These are phyloP conservation scores for Lyophyllum atratum DNA, from an alignment of 768 basidiomycete genomes.

Conservation along the genomic window DNA sequence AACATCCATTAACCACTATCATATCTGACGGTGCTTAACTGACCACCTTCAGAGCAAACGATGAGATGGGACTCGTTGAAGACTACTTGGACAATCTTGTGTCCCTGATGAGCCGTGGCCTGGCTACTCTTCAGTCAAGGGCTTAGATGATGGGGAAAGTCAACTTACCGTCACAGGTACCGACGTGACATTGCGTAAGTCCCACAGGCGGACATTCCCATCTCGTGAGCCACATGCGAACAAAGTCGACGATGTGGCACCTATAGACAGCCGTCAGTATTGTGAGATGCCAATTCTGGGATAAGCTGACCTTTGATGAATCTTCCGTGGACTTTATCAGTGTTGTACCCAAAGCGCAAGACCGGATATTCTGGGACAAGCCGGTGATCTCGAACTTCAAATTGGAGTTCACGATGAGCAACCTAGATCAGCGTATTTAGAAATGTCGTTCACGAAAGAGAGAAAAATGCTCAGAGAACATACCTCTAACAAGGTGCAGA, in stretches of 20 bases:
- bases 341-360: conserved; percentile 45
- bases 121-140: conserved; percentile 12
- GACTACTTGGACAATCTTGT: conserved; percentile 40
- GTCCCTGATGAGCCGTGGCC: conserved; percentile 34
- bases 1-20: background rate
- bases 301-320: conserved; percentile 43
- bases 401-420: conserved; percentile 51
- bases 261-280: background rate
- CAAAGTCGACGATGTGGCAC: conserved; percentile 23
- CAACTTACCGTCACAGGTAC: conserved; percentile 24
- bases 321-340: conserved; percentile 39
- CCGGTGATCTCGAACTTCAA: conserved; percentile 52
- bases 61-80: conserved; percentile 33
- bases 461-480: background rate
- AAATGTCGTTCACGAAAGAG: conserved; percentile 4
- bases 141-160: background rate
- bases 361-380: conserved; percentile 34
- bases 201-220: conserved; percentile 49
- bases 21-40: conserved; percentile 28
- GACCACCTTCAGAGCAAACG: conserved; percentile 40
- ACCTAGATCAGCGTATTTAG: conserved; percentile 29
- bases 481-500: conserved; percentile 47
- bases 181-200: conserved; percentile 39
- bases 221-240: conserved; percentile 47
- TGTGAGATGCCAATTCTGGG: background rate